phyloP scores from a whole-genome alignment of 495 filamentous ascomycete species.

The Elaphomyces granulatus region DNA sequence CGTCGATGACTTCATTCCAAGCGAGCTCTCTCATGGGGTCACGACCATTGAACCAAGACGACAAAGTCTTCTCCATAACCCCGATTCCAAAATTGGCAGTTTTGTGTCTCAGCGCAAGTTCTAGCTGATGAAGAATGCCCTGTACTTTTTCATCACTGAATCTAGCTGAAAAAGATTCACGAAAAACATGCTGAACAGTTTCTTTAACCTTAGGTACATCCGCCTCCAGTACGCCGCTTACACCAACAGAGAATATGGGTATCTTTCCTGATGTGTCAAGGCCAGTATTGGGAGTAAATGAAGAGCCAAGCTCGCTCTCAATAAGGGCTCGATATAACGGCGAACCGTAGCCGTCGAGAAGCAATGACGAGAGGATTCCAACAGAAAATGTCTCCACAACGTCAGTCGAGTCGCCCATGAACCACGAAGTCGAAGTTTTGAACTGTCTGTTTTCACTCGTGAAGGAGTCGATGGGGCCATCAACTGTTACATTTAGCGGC shows the following conservation, averaged over 20 bases:
- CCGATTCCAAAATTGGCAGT: conserved; percentile 87
- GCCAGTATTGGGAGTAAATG: conserved; percentile 89
- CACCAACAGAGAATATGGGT: conserved; percentile 77
- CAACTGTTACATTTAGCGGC: conserved; percentile 50
- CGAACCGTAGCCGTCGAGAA: conserved; percentile 89
- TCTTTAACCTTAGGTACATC: conserved; percentile 65
- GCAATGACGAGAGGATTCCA: conserved; percentile 60
- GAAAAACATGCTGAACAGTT: conserved; percentile 52
- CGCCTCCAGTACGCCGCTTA: conserved; percentile 69
- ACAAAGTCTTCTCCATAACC: conserved; percentile 72
- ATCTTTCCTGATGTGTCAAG: conserved; percentile 62
- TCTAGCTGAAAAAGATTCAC: conserved; percentile 49
- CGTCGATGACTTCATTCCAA: conserved; percentile 73
- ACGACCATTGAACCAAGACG: conserved; percentile 86
- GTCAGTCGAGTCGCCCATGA: conserved; percentile 68
- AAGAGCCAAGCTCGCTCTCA: conserved; percentile 77
- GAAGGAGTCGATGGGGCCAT: conserved; percentile 79
- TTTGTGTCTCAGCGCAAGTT: conserved; percentile 83
- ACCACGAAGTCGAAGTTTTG: conserved; percentile 89
- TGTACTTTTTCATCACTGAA: conserved; percentile 85
- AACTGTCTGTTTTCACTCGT: conserved; percentile 72
- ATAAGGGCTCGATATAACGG: conserved; percentile 85
- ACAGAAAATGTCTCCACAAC: conserved; percentile 77
- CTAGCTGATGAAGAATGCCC: conserved; percentile 84
- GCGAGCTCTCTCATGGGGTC: conserved; percentile 82